Conservation (phyloP, 108 stramenopile species). For the Aurantiochytrium sp. region DNA sequence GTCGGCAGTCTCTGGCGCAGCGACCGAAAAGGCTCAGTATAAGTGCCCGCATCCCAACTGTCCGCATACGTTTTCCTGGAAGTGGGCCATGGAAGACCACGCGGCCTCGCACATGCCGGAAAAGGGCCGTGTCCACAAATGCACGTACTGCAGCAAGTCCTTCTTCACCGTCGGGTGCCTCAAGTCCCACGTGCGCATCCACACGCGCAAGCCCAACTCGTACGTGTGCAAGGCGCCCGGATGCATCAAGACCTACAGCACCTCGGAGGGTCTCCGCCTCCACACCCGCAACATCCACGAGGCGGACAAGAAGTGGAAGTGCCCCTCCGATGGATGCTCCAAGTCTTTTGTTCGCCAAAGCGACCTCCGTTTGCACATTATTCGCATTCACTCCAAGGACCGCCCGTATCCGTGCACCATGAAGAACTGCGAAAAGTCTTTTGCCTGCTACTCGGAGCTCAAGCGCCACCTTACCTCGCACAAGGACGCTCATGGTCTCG, state of each 20-base stretch:
- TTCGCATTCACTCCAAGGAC: not conserved
- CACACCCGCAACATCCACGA: constrained; percentile 13
- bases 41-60: not conserved
- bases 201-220: constrained; percentile 3
- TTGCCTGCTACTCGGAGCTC: constrained; percentile 13
- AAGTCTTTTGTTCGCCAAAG: constrained; percentile 1
- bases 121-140: not conserved
- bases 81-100: not conserved
- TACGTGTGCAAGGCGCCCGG: constrained; percentile 6
- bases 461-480: constrained; percentile 10
- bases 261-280: not conserved
- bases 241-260: not conserved
- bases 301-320: constrained; percentile 1
- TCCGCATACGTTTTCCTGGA: not conserved
- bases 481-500: not conserved
- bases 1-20: too few species aligned
- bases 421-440: constrained; percentile 1
- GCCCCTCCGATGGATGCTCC: constrained; percentile 1
- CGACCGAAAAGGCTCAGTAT: not conserved
- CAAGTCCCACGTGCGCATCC: constrained; percentile 12
- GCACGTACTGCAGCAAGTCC: not conserved
- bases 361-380: constrained; percentile 1
- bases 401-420: constrained; percentile 8
- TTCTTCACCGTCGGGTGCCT: constrained; percentile 7
- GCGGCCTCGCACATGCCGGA: not conserved